phyloP scores from a whole-genome alignment of 108 stramenopile species.

The Seminavis robusta region DNA sequence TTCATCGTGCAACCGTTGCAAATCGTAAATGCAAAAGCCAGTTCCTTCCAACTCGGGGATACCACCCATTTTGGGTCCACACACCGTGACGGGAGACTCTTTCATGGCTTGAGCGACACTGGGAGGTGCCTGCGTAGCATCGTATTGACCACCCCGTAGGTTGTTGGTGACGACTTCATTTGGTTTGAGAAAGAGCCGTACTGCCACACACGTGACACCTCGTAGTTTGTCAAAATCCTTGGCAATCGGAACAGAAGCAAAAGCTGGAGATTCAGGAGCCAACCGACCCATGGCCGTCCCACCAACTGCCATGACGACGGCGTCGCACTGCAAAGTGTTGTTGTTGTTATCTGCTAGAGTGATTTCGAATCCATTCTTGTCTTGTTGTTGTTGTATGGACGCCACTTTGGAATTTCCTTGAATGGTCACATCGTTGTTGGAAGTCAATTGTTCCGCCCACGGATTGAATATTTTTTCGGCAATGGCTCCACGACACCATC shows the following conservation, averaged over 20 bases:
- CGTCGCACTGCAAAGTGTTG: conserved; percentile 43
- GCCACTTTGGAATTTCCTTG: conserved; percentile 55
- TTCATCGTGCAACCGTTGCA: conserved; percentile 74
- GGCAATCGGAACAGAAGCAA: conserved; percentile 31
- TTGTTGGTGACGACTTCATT: conserved; percentile 18
- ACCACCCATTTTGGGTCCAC: conserved; percentile 61
- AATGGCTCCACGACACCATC: conserved; percentile 77
- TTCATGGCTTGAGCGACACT: conserved; percentile 55
- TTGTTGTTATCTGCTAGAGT: conserved; percentile 16
- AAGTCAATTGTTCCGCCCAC: conserved; percentile 50
- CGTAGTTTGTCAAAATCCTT: conserved; percentile 54
- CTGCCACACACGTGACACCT: conserved; percentile 83
- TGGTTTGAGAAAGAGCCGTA: conserved; percentile 59
- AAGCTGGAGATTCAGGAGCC: conserved; percentile 39
- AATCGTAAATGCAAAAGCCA: conserved; percentile 84
- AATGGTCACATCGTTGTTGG: conserved; percentile 43
- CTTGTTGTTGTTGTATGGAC: conserved; percentile 23
- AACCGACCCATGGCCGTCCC: conserved; percentile 53
- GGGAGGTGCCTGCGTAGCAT: no score
- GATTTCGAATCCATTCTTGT: conserved; percentile 11
- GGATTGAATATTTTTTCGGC: conserved; percentile 73
- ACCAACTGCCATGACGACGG: conserved; percentile 76
- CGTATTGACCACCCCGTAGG: conserved; percentile 27
- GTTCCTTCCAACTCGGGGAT: conserved; percentile 64
- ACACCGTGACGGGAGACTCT: conserved; percentile 74